These are phyloP conservation scores for Acanthamoeba lenticulata DNA, from an alignment of 208 protist species.

Conservation along the genomic window DNA sequence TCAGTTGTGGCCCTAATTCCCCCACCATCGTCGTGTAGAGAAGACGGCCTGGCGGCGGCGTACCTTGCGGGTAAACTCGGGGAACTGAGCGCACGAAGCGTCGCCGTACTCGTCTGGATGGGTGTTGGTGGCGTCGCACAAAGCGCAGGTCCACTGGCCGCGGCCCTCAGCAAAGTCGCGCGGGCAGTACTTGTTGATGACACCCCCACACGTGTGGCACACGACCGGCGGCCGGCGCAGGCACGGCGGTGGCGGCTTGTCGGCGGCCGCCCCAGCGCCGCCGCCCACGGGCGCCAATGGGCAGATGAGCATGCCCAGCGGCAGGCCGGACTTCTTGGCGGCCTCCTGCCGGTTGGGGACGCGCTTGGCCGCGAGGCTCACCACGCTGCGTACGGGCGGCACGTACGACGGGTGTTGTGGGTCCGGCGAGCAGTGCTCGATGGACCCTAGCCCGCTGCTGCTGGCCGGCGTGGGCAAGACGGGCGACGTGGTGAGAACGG, in stretches of 20 bases:
- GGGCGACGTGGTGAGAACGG: neutral
- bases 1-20: neutral
- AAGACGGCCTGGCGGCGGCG: too few relatives aligned
- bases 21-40: too few relatives aligned
- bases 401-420: neutral
- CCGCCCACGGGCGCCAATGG: neutral
- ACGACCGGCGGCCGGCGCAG: neutral
- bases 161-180: neutral
- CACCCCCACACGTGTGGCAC: neutral
- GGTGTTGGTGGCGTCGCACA: slow-evolving; percentile 7
- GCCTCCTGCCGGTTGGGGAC: neutral
- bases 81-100: slow-evolving; percentile 16
- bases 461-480: too few relatives aligned
- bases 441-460: neutral
- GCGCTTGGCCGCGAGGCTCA: neutral
- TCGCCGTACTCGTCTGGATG: slow-evolving; percentile 49
- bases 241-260: neutral
- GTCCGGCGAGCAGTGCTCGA: slow-evolving; percentile 4
- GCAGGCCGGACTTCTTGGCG: neutral
- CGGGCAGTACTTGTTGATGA: slow-evolving; percentile 51
- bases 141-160: neutral
- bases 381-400: neutral
- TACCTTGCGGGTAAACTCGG: slow-evolving; percentile 47
- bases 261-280: too few relatives aligned
- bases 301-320: slow-evolving; percentile 10